Base-by-base conservation (phyloP, 2,329 filamentous ascomycete species). In the Aspergillus piperis region DNA sequence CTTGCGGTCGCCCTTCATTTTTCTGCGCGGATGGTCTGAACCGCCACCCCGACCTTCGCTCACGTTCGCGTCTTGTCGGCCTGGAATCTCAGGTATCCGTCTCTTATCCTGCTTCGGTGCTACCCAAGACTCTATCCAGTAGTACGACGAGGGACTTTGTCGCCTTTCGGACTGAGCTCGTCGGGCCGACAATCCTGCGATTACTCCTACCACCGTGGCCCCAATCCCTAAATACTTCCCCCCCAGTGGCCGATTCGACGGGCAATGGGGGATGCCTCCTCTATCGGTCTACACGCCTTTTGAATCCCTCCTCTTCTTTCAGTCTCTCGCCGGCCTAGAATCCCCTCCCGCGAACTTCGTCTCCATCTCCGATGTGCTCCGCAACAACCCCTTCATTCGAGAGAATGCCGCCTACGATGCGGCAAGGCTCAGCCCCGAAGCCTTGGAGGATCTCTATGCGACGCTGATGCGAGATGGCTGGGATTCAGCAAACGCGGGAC, bases 251-350 rank as follows among this genome's bases (percentile, higher is more conserved):
- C 74, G 70, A 68, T 65, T 65, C 63, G 69, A 70, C 71, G 69
- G 73, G 73, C 73, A 75, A 78, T 78, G 76, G 76, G 82, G 81
- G 75, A 87, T 86, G 84, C 83, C 81, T 79, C 81, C 81, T 75
- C 73, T 82, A 77, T 83, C 86, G 73, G 82, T 83, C 71, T 93
- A 95, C 79, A 94, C 91, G 73, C 86, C 89, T 68, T 90, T 96
- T 81, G 92, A 96, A 84, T 90, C 89, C 72, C 84, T 96, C 63
- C 85, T 95, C 67, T 84, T 96, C 71, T 94, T 95, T 80, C 91
- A 94, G 78, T 89, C 88, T 62, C 84, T 96, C 65, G 84, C 87
- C 67, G 81, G 82, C 67, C 83, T 90, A 76, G 90, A 90, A 72
- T 81, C 87, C 66, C 84, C 87, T 66, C 80, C 86, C 55, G 75